Evolutionary conservation across 1,284 basidiomycete genomes (phyloP), one percentile per base, ranked within the genome.

Genomic region (Leccinum subrobustum): DNA sequence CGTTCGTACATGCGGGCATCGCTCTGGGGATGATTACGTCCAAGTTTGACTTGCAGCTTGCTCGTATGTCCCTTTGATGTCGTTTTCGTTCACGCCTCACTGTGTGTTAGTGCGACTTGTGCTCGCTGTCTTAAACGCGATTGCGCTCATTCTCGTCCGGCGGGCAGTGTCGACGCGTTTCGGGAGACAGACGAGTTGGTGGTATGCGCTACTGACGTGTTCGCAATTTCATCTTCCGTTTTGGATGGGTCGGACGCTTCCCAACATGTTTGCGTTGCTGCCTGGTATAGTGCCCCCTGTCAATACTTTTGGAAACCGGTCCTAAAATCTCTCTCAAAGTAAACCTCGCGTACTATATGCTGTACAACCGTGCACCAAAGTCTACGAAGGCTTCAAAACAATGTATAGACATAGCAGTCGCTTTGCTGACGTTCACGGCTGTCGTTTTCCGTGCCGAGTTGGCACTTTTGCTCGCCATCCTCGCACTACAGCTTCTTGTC

Each of bases 221-320:
- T 85, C 86, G 0, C 95, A 97, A 72, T 98, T 98, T 72, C 96
- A 98, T 73, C 75, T 95, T 11, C 87, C 89, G 3, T 99, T 95
- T 75, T 99, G 95, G 89, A 91, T 93, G 76, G 87, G 94, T 3
- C 80, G 96, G 52, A 97, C 96, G 0, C 77, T 98, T 14, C 96
- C 96, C 0, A 99, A 99, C 74, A 96, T 95, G 85, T 87, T 95
- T 64, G 95, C 95, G 3, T 78, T 96, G 18, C 80, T 91, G 8
- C 85, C 88, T 56, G 89, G 93, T 95, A 65, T 56, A 83, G 71
- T 20, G 4, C 27, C 54, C 11, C 20, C 14, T 42, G 18, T 60
- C 25, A 35, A 20, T 47, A 9, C 39, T 42, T 9, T 44, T 44
- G 9, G n/a, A 25, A 37, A 20, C 3, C 12, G 39, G 14, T 52